phyloP scores from a whole-genome alignment of 306 rosid genomes.

The Castanopsis chinensis region DNA sequence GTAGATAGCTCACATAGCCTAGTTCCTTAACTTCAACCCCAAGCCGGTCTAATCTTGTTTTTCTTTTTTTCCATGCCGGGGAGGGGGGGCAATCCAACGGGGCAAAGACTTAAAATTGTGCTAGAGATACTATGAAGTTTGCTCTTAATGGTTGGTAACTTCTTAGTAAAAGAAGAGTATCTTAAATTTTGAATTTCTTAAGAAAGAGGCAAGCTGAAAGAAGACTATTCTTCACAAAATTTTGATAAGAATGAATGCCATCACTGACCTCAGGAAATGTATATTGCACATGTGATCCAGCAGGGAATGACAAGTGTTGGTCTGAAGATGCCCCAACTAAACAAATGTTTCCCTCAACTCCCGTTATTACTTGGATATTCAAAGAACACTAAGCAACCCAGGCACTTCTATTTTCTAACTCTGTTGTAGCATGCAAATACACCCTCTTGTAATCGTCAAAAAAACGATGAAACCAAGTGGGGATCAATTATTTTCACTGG shows the following conservation, averaged over 20 bases:
- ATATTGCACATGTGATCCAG: constrained; percentile 57
- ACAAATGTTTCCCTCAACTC: constrained; percentile 60
- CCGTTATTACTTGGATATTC: constrained; percentile 69
- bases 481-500: constrained; percentile 91
- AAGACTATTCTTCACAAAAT: not conserved
- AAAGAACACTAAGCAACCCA: constrained; percentile 74
- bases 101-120: not conserved
- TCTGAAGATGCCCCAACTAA: constrained; percentile 77
- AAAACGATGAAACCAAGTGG: constrained; percentile 87
- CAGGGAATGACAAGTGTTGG: constrained; percentile 63
- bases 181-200: not conserved
- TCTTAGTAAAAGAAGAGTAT: not conserved
- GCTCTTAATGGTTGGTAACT: not conserved
- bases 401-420: constrained; percentile 74
- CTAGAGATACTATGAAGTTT: not conserved
- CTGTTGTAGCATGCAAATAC: constrained; percentile 70
- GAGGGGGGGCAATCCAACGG: not conserved
- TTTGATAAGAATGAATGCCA: not conserved
- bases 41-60: not conserved
- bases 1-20: not conserved
- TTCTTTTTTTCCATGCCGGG: not conserved
- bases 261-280: constrained; percentile 79
- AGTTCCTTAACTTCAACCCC: not conserved
- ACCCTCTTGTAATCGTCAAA: constrained; percentile 73
- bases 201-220: not conserved